Base-by-base conservation (phyloP, 768 basidiomycete species). In the Mycena rebaudengoi region DNA sequence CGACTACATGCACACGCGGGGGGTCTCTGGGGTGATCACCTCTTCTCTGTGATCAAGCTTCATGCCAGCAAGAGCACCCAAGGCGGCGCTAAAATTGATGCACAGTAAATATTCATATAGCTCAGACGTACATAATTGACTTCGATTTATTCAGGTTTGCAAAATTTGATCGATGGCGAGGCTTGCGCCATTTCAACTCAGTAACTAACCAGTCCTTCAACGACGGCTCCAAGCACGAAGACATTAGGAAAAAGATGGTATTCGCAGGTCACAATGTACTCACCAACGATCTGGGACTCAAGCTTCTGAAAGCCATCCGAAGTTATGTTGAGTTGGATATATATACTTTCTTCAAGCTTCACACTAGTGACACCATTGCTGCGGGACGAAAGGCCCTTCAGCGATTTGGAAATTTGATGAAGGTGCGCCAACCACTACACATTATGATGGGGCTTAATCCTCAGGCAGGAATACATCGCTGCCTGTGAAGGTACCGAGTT, bases 171-270 rank as follows among this genome's bases (percentile, higher is more conserved):
- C 61, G 60, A 0, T 82, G 80, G 80, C 39, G 66, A 3, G 69
- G 68, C 13, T 59, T 82, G 12, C 70, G 73, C 20, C 78, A 77
- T 44, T 80, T 80, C 53, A 13, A 55, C 1, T 28, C 62, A 1
- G 44, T 76, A 1, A 62, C 70, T 20, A 63, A 68, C 5, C 14
- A 77, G 4, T 65, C 73, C 10, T 80, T 79, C 68, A 64, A 65
- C 5, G 76, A 82, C 65, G 77, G 74, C 0, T 61, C 67, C 14
- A 82, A 81, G 54, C 71, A 71, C 49, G 71, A 74, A 32, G 78
- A 82, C 58, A 69, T 81, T 7, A 61, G 70, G 20, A 80, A 76
- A 68, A 43, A 23, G 35, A 60, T 79, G 6, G 29, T 80, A 1
- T 76, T 73, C 66, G 73, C 71, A 10, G 44, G 63, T 1, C 70